These are phyloP conservation scores for Chaetomium globosum DNA, from an alignment of 2,329 filamentous ascomycete species.

Conservation along the genomic window DNA sequence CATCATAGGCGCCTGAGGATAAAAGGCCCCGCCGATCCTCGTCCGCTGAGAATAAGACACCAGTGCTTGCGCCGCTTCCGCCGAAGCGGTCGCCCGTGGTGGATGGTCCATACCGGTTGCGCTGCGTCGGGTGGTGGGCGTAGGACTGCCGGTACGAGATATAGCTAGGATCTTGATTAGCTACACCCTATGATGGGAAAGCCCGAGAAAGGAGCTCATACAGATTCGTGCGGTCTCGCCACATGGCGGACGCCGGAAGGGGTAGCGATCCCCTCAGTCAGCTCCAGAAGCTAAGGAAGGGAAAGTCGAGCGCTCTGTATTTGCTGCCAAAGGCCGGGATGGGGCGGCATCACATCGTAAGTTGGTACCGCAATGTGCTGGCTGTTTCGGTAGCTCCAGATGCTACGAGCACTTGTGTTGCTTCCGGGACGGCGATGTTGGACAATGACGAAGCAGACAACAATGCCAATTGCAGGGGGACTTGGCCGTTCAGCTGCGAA, in stretches of 20 bases:
- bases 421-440: constrained; percentile 19
- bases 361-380: constrained; percentile 29
- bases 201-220: constrained; percentile 50
- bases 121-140: constrained; percentile 88
- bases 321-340: constrained; percentile 29
- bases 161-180: constrained; percentile 61
- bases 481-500: constrained; percentile 8
- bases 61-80: constrained; percentile 53
- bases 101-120: constrained; percentile 65
- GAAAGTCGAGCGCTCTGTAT: constrained; percentile 25
- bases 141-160: constrained; percentile 99
- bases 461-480: constrained; percentile 24
- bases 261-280: constrained; percentile 35
- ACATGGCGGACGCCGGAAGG: constrained; percentile 71
- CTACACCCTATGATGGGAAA: not conserved
- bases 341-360: constrained; percentile 35
- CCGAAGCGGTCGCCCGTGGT: constrained; percentile 49
- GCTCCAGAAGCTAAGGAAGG: constrained; percentile 21
- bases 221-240: constrained; percentile 99
- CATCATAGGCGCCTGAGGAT: constrained; percentile 72
- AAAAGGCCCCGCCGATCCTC: constrained; percentile 75
- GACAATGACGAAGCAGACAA: constrained; percentile 32
- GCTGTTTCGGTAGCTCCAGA: constrained; percentile 21
- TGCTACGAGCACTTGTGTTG: constrained; percentile 14
- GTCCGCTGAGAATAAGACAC: constrained; percentile 58